Base-by-base conservation (phyloP, 2,329 filamentous ascomycete species). In the Balansia obtecta region DNA sequence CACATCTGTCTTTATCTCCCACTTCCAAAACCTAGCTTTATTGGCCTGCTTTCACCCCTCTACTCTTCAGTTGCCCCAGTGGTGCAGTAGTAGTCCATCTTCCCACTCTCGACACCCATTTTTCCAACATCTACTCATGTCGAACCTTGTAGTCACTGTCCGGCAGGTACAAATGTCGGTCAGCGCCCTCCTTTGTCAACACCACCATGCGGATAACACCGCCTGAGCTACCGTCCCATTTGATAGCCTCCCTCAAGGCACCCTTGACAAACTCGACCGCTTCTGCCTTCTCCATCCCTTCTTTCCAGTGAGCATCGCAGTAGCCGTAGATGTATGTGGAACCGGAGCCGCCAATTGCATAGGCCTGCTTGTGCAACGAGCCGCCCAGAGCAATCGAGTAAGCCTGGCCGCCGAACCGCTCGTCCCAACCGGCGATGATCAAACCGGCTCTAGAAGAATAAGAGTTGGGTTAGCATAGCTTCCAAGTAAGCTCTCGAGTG, bases 271-370 rank as follows among this genome's bases (percentile, higher is more conserved):
- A 98, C 40, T 83, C 71, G 57, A 98, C 83, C 1, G 93, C 93
- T 55, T 95, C 90, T 50, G 81, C 77, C 75, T 97, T 88, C 49
- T 85, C 88, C 90, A 98, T 97, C 57, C 82, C 82, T 71, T 97
- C 93, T 67, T 77, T 82, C 93, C 93, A 98, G 76, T 98, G 82
- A 52, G 88, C 84, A 66, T 98, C 91, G 66, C 90, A 97, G 77
- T 95, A 97, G 61, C 93, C 93, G 75, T 97, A 98, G 70, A 98
- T 98, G 75, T 98, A 98, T 54, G 93, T 97, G 60, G 91, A 97
- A 41, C 93, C 93, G 18, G 91, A 97, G 44, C 93, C 93, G 59
- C 89, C 90, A 63, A 98, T 98, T 42, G 93, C 82, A 65, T 96
- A 98, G 16, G 90, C 68, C 68, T 96, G 90, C 77, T 97, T 96